Base-by-base conservation (phyloP, 441 rosid genomes). In the California macrophylla region DNA sequence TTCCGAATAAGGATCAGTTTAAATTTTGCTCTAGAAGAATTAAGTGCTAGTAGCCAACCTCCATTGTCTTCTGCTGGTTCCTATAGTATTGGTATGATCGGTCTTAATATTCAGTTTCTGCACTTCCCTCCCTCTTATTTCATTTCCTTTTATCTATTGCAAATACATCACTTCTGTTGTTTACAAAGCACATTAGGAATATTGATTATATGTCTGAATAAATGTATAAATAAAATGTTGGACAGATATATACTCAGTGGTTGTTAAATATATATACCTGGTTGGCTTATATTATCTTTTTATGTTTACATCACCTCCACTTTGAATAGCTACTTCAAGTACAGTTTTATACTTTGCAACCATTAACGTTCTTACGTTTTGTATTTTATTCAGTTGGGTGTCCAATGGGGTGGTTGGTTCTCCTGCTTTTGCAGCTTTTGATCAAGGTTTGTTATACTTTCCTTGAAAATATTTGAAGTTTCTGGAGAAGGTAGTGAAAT, bases 391-490 rank as follows among this genome's bases (percentile, higher is more conserved):
- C 89, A 93, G 96, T 65, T 93, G 97, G 98, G 97, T 93, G 64
- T 86, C 96, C 68, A 88, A 91, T 81, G 98, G 98, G 23, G 78
- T 93, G 73, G 97, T 93, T 75, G 98, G 98, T 61, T 91, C 96
- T 78, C 97, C 98, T n/a, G 98, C 98, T 73, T 93, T 91, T 77
- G 98, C 98, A 67, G 98, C 97, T 18, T 93, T 85, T 81, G 96
- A 93, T 83, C 96, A 93, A 83, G 98, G 98, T 91, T 69, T 63
- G 76, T 76, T 56, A 66, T 34, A 29, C 47, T n/a, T 67, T 18
- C 20, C 64, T 40, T 40, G 36, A 36, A 65, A 60, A 40, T 71
- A 38, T 62, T 25, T 66, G 30, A 58, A 56, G n/a, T 16, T 26
- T 30, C 13, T 60, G 4, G 38, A 16, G 38, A n/a, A 28, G 16